Evolutionary conservation across 2,329 filamentous ascomycete genomes (phyloP), one percentile per base, ranked within the genome.

Genomic region (Colletotrichum lentis): DNA sequence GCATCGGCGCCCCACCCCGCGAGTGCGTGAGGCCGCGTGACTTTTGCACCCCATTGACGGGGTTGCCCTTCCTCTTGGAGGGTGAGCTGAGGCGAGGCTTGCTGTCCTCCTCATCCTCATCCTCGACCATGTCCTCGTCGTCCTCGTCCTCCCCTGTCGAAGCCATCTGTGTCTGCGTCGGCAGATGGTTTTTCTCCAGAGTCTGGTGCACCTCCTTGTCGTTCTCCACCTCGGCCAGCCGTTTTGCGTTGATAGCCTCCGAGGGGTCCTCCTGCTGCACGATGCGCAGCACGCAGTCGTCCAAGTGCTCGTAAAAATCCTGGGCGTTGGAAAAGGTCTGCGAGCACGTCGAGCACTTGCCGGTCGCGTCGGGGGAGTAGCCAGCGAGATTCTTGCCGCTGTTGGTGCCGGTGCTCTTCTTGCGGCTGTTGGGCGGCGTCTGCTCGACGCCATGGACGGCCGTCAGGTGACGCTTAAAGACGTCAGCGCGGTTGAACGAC

Each of bases 291-390:
- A 91, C 89, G 75, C 89, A 91, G 80, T 91, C 89, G 74, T 91
- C 95, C 76, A 98, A 84, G 85, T 98, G 95, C 85, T 98, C 96
- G 79, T 98, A 98, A 81, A 98, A 98, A 81, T 98, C 95, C 78
- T 98, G 95, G 5, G 94, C 94, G 75, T 93, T 97, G 81, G 87
- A 88, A 80, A 98, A 98, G 14, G 91, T 97, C 67, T 90, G 88
- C 16, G 92, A 93, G 81, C 96, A 99, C 58, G 94, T 98, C 31
- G 94, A 97, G 80, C 96, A 98, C 82, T 96, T 97, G 80, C 94
- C 95, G 16, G 94, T 96, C 39, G 92, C 90, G 74, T 96, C 92
- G 67, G 89, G 86, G 22, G 91, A 86, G 75, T 93, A 93, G 62
- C 87, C 88, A 5, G 88, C 87, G 43, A 91, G 83, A 79, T 91